These are phyloP conservation scores for Amphirosellinia nigrospora DNA, from an alignment of 495 filamentous ascomycete genomes.

Conservation along the genomic window DNA sequence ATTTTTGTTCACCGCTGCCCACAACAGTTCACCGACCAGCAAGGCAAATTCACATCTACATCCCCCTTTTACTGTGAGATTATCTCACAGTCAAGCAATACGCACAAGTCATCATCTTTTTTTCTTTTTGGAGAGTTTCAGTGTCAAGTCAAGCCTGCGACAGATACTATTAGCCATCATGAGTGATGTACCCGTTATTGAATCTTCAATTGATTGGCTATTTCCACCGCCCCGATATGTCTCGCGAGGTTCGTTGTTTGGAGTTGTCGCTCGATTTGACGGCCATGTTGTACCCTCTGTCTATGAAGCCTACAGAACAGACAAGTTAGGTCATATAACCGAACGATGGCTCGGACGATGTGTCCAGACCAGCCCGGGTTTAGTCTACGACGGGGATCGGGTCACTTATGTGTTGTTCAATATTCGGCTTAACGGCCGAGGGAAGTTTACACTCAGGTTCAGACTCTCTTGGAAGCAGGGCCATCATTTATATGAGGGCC, in stretches of 20 bases:
- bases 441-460: not conserved
- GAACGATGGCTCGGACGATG: not conserved
- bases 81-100: not conserved
- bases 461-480: conserved; percentile 6
- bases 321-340: not conserved
- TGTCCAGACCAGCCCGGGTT: not conserved
- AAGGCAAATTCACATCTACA: not conserved
- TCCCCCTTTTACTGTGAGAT: not conserved
- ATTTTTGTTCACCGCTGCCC: not conserved
- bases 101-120: not conserved
- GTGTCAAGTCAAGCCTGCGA: not conserved
- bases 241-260: not conserved
- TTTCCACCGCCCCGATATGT: not conserved
- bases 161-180: not conserved
- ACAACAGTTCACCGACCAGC: not conserved
- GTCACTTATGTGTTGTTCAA: not conserved
- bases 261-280: not conserved
- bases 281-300: not conserved
- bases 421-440: not conserved
- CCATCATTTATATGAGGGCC: not conserved
- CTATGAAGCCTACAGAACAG: not conserved
- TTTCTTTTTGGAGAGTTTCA: not conserved
- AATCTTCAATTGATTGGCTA: not conserved
- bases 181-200: not conserved
- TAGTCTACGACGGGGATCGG: not conserved